Evolutionary conservation across 331 rosid genomes (phyloP), one percentile per base, ranked within the genome.

Genomic region (Quercus tomentella): DNA sequence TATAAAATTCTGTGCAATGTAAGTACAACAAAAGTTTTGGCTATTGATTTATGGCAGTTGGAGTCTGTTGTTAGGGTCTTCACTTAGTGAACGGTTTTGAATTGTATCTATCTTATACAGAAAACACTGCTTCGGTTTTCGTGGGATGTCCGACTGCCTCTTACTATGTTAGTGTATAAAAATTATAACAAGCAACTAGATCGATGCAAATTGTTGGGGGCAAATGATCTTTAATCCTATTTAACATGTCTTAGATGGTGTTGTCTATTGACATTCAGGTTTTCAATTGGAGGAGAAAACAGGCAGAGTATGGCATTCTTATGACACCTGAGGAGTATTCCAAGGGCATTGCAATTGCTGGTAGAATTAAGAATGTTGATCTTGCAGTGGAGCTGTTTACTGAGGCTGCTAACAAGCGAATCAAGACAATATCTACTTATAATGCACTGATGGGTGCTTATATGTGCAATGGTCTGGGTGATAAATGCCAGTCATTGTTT

Each of bases 361-460:
- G 97, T 79, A 82, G 85, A 87, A 62, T 55, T 49, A 83, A 66
- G 81, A 77, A 94, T 78, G 56, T 89, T 78, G 86, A 84, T 75
- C 85, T 89, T 66, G 92, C 97, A 10, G 35, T 67, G 56, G 84
- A 74, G 82, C 82, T 92, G 68, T 94, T 92, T 80, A 66, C 79
- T 0, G 97, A 91, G 81, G 94, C 98, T 70, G 57, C 80, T 37
- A 75, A 18, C 55, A 89, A 81, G 73, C 78, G 86, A 76, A n/a
- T 91, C 55, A 84, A 75, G 82, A 77, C 88, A 28, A 88, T 93
- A 17, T 61, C 86, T 65, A 87, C 81, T 21, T 94, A 89, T 84
- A 94, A 94, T 73, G 94, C 97, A 14, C 80, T 94, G 56, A 82
- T 94, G 97, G 68, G 92, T 81, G 97, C 89, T 82, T 94, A 67